Percentiles rank a stretch among this genome's conserved stretches.
phyloP scores from a whole-genome alignment of 345 rosid species.

The Anacardium occidentale region DNA sequence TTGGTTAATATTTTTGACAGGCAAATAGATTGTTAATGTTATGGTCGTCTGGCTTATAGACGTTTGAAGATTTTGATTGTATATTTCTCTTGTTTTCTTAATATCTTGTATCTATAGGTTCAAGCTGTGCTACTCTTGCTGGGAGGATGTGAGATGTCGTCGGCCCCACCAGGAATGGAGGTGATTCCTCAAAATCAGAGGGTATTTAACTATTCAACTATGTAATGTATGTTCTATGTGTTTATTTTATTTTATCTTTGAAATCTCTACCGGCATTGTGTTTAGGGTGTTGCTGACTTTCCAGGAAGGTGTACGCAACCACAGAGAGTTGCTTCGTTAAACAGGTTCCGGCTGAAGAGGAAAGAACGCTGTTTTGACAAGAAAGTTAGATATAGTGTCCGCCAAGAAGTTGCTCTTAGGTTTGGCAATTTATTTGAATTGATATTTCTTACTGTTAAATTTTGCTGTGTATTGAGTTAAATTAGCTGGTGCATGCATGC shows the following conservation, averaged over 20 bases:
- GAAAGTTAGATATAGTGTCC: constrained; percentile 93
- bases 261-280: constrained; percentile 10
- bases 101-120: constrained; percentile 42
- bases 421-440: constrained; percentile 26
- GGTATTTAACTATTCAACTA: constrained; percentile 32
- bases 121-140: constrained; percentile 71
- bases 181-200: constrained; percentile 50
- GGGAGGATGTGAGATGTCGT: constrained; percentile 72
- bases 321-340: constrained; percentile 81
- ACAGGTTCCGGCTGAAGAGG: constrained; percentile 90
- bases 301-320: constrained; percentile 71
- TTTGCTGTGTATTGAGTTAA: background rate
- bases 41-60: background rate
- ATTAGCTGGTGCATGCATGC: background rate
- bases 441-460: background rate
- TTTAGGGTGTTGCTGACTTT: constrained; percentile 53
- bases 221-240: constrained; percentile 7
- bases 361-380: constrained; percentile 88
- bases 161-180: constrained; percentile 63
- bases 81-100: background rate
- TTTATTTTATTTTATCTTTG: constrained; percentile 7
- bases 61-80: background rate
- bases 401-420: constrained; percentile 98
- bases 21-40: background rate
- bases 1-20: background rate